These are phyloP conservation scores for Pittosporum tobira DNA, from an alignment of 129 eudicot species.

Conservation along the genomic window DNA sequence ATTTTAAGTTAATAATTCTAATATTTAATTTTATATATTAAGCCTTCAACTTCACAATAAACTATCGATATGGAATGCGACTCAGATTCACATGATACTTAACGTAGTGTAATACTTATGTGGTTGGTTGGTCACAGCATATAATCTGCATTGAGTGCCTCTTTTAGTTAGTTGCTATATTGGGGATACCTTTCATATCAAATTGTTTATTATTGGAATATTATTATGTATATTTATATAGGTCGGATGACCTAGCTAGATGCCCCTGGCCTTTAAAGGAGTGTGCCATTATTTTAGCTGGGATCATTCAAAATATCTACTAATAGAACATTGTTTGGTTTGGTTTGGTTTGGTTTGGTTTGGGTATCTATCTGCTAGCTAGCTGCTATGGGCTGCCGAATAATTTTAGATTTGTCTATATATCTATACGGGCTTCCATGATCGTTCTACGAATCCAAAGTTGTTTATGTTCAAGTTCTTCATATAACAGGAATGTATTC, in stretches of 20 bases:
- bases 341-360: too few species aligned
- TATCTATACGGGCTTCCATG: not conserved
- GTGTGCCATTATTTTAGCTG: not conserved
- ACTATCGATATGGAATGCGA: too few species aligned
- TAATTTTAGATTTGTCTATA: not conserved
- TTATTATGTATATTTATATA: too few species aligned
- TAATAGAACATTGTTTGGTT: not conserved
- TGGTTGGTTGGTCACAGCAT: not conserved
- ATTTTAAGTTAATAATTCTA: too few species aligned
- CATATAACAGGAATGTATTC: too few species aligned
- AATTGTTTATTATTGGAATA: not conserved
- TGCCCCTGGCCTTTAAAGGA: constrained; percentile 1
- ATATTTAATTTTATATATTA: too few species aligned
- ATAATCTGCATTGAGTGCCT: not conserved
- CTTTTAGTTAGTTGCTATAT: not conserved
- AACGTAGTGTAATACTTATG: not conserved
- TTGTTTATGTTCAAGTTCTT: not conserved
- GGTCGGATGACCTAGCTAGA: not conserved
- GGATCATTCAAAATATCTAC: constrained; percentile 1
- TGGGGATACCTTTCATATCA: not conserved
- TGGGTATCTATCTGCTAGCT: constrained; percentile 2
- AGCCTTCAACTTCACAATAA: too few species aligned
- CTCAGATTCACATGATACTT: too few species aligned
- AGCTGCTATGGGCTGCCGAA: not conserved
- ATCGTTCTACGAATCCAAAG: not conserved